Conservation (phyloP, 352 stramenopile genomes). For the Blastocystis sp. region DNA sequence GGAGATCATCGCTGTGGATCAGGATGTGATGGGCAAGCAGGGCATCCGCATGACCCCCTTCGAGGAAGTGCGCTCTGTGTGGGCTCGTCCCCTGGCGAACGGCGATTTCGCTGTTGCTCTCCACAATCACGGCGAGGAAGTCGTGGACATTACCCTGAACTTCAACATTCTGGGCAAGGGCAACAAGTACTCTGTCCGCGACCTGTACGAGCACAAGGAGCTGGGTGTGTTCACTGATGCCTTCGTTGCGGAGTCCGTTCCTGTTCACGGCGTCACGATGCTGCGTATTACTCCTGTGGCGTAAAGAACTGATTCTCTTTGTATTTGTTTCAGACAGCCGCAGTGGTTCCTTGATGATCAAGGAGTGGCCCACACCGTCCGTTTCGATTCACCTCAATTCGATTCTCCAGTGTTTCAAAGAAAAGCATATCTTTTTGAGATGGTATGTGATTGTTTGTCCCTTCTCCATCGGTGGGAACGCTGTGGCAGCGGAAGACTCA, state of each 20-base stretch:
- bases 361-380: slow-evolving; percentile 25
- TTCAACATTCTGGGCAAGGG: slow-evolving; percentile 38
- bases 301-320: too few relatives aligned
- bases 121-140: slow-evolving; percentile 56
- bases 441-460: not conserved
- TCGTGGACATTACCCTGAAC: slow-evolving; percentile 60
- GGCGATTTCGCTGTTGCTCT: slow-evolving; percentile 68
- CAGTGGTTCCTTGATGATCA: not conserved
- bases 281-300: slow-evolving; percentile 31
- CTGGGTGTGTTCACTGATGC: slow-evolving; percentile 63
- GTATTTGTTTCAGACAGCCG: too few relatives aligned
- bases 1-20: slow-evolving; percentile 73
- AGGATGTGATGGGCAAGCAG: slow-evolving; percentile 72
- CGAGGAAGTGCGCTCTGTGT: slow-evolving; percentile 39
- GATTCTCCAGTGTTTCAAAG: not conserved
- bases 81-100: slow-evolving; percentile 66
- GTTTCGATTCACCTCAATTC: not conserved
- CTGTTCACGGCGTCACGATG: slow-evolving; percentile 48
- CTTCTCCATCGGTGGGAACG: not conserved
- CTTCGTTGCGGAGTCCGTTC: slow-evolving; percentile 14
- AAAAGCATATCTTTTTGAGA: slow-evolving; percentile 12
- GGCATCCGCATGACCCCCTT: slow-evolving; percentile 60
- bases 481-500: not conserved
- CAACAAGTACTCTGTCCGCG: slow-evolving; percentile 55
- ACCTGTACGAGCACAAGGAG: slow-evolving; percentile 68